Base-by-base conservation (phyloP, 2,329 filamentous ascomycete species). In the Aspergillus fijiensis region DNA sequence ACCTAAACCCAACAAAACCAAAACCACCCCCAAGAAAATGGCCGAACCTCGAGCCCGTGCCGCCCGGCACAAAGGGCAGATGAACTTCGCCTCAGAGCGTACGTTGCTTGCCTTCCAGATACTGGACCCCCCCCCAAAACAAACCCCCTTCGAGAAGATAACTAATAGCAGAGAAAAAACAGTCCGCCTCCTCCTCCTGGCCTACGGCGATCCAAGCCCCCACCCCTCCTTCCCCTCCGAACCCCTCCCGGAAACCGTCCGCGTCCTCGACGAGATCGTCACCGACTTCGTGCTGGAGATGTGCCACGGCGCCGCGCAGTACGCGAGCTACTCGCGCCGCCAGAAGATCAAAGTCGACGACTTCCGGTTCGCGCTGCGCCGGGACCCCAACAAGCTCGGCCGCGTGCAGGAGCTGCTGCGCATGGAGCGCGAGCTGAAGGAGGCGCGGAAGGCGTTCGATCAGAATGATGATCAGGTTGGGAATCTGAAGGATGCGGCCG, bases 291-390 rank as follows among this genome's bases (percentile, higher is more conserved):
- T 98, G 74, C 92, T 96, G 74, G 92, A 95, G 75, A 88, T 95
- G 57, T 94, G 91, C 77, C 95, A 96, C 80, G 89, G 92, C 72
- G 94, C 95, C 4, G 91, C 92, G 4, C 87, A 91, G 49, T 88
- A 89, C 56, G 95, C 95, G 0, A 88, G 91, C 74, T 91, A 96
- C 76, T 88, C 90, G 2, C 89, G 92, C 0, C 90, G 95, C 2
- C 91, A 96, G 70, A 99, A 99, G 79, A 92, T 99, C 79, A 99
- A 99, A 76, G 91, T 96, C 70, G 94, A 97, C 71, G 95, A 99
- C 77, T 96, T 99, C 79, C 92, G 96, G 72, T 99, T 96, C 77
- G 92, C 92, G 45, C 86, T 98, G 67, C 86, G 95, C 33, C 87
- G 90, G 65, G 96, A 98, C 71, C 88, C 90, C 9, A 82, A 85